These are phyloP conservation scores for Aspergillus sp. DNA, from an alignment of 2,329 filamentous ascomycete genomes.

Conservation along the genomic window DNA sequence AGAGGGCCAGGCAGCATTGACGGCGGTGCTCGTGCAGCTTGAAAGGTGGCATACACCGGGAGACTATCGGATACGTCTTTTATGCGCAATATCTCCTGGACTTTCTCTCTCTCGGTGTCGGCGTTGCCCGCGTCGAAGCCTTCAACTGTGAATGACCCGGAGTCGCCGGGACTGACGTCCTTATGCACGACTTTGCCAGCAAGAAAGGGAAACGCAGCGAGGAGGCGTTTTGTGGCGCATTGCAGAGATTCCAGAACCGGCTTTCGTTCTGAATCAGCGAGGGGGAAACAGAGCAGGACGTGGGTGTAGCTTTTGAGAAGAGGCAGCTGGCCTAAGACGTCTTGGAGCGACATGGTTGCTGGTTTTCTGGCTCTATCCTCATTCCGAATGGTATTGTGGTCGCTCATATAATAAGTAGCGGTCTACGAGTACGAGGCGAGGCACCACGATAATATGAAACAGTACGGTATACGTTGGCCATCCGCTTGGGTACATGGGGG, in stretches of 20 bases:
- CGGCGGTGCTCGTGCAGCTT: slow-evolving; percentile 22
- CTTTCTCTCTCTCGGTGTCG: background rate
- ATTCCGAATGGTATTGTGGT: background rate
- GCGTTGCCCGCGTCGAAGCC: background rate
- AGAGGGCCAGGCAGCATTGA: slow-evolving; percentile 31
- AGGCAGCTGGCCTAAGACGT: slow-evolving; percentile 24
- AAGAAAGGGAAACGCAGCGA: slow-evolving; percentile 17
- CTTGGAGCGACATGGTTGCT: slow-evolving; percentile 11
- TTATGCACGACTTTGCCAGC: slow-evolving; percentile 16
- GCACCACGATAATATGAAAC: background rate
- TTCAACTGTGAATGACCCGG: slow-evolving; percentile 15
- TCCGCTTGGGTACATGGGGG: background rate
- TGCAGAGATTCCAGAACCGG: slow-evolving; percentile 10
- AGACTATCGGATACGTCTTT: slow-evolving; percentile 8
- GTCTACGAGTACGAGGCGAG: background rate
- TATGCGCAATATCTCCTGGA: slow-evolving; percentile 8
- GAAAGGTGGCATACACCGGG: slow-evolving; percentile 5
- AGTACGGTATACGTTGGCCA: background rate
- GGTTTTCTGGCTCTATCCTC: background rate
- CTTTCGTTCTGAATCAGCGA: slow-evolving; percentile 4
- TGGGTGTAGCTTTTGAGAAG: slow-evolving; percentile 23
- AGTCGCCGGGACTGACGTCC: background rate
- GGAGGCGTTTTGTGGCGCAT: slow-evolving; percentile 8
- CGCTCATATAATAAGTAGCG: background rate
- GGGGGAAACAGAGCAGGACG: slow-evolving; percentile 20